Conservation (phyloP, 2,329 filamentous ascomycete species). For the Xylaria sp. region DNA sequence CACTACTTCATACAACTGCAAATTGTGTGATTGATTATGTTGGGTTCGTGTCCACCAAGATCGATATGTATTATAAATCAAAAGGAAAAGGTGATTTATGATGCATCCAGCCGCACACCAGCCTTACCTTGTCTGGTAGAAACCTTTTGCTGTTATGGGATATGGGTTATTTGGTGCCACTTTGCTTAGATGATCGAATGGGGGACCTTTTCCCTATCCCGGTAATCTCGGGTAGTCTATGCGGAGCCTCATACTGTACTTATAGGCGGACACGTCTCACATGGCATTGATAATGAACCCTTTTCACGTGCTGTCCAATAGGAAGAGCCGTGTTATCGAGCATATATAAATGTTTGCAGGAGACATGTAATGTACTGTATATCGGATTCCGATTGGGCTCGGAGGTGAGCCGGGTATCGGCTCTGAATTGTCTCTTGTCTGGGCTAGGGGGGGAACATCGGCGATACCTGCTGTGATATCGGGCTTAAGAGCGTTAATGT, state of each 20-base stretch:
- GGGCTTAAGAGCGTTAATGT: not conserved
- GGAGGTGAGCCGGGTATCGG: not conserved
- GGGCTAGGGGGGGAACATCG: not conserved
- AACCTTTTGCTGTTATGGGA: not conserved
- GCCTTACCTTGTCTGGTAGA: not conserved
- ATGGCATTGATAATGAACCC: not conserved
- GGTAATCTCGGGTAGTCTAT: not conserved
- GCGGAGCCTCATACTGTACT: conserved; percentile 1
- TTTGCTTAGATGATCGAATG: not conserved
- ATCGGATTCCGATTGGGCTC: too few species aligned
- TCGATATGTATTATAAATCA: conserved; percentile 7
- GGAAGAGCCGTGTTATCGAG: conserved; percentile 1
- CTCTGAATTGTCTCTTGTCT: not conserved
- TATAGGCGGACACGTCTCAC: too few species aligned
- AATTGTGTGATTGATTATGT: conserved; percentile 7
- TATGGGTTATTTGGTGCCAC: not conserved
- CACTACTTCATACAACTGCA: not conserved
- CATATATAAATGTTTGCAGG: not conserved
- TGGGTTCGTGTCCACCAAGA: not conserved
- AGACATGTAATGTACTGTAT: not conserved
- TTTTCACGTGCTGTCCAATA: not conserved
- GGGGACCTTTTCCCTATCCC: not conserved
- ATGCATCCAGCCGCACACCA: not conserved
- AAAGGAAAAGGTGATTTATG: not conserved
- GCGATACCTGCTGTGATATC: conserved; percentile 1